These are phyloP conservation scores for Aspergillus persii DNA, from an alignment of 2,329 filamentous ascomycete species.

Conservation along the genomic window DNA sequence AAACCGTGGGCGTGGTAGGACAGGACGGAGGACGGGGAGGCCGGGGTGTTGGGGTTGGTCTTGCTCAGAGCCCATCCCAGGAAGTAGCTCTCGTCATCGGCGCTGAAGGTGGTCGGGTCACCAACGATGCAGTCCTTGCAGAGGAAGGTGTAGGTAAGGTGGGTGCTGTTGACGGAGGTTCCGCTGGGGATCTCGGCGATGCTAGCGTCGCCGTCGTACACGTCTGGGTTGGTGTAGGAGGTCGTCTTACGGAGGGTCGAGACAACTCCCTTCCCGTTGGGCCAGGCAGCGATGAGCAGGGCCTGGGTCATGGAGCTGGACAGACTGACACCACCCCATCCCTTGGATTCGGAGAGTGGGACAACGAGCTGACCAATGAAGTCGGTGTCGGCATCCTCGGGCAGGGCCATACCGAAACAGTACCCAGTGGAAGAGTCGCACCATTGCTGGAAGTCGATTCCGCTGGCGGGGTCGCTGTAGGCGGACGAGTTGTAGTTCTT, in stretches of 20 bases:
- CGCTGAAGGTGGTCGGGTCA: conserved; percentile 14
- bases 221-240: conserved; percentile 13
- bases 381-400: conserved; percentile 12
- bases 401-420: conserved; percentile 19
- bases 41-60: conserved; percentile 13
- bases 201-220: conserved; percentile 11
- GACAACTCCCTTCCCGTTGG: conserved; percentile 13
- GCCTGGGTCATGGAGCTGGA: conserved; percentile 12
- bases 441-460: conserved; percentile 20
- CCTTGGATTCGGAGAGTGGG: conserved; percentile 13
- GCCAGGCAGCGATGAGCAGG: conserved; percentile 18
- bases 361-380: conserved; percentile 18
- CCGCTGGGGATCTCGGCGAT: conserved; percentile 15
- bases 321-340: conserved; percentile 21
- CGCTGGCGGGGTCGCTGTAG: conserved; percentile 15
- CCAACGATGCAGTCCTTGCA: conserved; percentile 16
- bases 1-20: conserved; percentile 17
- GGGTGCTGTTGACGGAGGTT: conserved; percentile 16
- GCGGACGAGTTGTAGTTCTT: conserved; percentile 13
- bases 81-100: conserved; percentile 12
- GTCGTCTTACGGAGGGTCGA: conserved; percentile 12
- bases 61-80: conserved; percentile 18
- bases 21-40: conserved; percentile 11
- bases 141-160: conserved; percentile 20
- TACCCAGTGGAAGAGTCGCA: conserved; percentile 15